Evolutionary conservation across 169 alveolate species (phyloP).

Genomic region (Cryptosporidium bovis): DNA sequence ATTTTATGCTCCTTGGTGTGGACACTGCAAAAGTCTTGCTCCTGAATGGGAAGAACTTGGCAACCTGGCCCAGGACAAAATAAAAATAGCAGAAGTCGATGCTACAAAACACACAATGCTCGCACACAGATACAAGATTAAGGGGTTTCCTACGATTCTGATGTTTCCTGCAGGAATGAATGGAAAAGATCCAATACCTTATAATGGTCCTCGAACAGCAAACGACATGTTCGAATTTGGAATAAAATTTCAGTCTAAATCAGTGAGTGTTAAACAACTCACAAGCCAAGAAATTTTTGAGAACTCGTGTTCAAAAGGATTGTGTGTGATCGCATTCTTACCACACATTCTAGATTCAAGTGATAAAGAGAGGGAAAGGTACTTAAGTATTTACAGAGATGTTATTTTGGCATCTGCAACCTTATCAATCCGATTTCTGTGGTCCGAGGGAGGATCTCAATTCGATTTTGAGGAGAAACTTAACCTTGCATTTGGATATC

Average conservation of each 20-base stretch:
- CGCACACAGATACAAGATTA: slow-evolving; percentile 84
- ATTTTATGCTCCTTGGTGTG: slow-evolving; percentile 98
- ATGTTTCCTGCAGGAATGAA: slow-evolving; percentile 91
- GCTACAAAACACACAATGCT: slow-evolving; percentile 83
- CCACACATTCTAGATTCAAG: slow-evolving; percentile 91
- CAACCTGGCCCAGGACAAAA: slow-evolving; percentile 81
- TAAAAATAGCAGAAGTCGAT: slow-evolving; percentile 84
- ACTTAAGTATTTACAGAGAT: slow-evolving; percentile 80
- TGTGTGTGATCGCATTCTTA: slow-evolving; percentile 89
- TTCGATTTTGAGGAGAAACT: slow-evolving; percentile 87
- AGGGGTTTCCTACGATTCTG: slow-evolving; percentile 96
- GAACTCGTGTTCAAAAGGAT: slow-evolving; percentile 82
- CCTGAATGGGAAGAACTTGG: slow-evolving; percentile 97
- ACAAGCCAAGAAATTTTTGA: slow-evolving; percentile 79
- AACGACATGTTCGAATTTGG: slow-evolving; percentile 85
- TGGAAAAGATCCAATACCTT: slow-evolving; percentile 84
- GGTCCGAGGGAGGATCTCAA: slow-evolving; percentile 93
- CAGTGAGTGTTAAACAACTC: slow-evolving; percentile 79
- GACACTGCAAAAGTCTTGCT: slow-evolving; percentile 94
- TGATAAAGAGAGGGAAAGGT: slow-evolving; percentile 84
- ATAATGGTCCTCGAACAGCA: slow-evolving; percentile 87
- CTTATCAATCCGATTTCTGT: slow-evolving; percentile 86
- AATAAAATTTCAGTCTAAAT: slow-evolving; percentile 83
- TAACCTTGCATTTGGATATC: slow-evolving; percentile 90
- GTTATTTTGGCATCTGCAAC: slow-evolving; percentile 84